These are phyloP conservation scores for Oleoguttula mirabilis DNA, from an alignment of 495 filamentous ascomycete species.

Conservation along the genomic window DNA sequence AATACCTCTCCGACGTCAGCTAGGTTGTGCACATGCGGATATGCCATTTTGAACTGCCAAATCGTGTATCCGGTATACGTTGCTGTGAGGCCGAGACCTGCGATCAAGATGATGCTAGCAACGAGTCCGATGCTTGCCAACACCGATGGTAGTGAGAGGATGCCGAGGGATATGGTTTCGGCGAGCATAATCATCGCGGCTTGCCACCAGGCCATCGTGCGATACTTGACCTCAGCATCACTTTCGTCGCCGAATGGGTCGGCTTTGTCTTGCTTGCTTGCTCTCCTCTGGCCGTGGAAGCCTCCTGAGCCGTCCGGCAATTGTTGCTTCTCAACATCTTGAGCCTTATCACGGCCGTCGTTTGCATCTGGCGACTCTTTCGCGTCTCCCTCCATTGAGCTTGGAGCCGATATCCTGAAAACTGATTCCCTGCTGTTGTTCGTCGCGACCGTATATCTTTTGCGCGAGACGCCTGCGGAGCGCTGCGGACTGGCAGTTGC, in stretches of 20 bases:
- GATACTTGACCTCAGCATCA: slow-evolving; percentile 6
- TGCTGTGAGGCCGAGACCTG: slow-evolving; percentile 51
- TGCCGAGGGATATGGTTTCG: slow-evolving; percentile 31
- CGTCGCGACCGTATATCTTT: too few relatives aligned
- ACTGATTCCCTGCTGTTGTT: too few relatives aligned
- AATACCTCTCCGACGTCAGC: slow-evolving; percentile 60
- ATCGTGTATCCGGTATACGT: slow-evolving; percentile 70
- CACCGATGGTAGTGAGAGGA: slow-evolving; percentile 25
- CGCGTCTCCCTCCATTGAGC: too few relatives aligned
- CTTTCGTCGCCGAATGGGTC: slow-evolving; percentile 7
- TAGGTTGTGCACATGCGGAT: slow-evolving; percentile 59
- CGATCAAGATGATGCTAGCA: slow-evolving; percentile 43
- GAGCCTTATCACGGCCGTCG: too few relatives aligned
- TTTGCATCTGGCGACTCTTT: too few relatives aligned
- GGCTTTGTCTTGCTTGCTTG: neutral
- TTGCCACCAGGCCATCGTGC: slow-evolving; percentile 14
- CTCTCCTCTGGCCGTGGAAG: neutral
- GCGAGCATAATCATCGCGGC: slow-evolving; percentile 31
- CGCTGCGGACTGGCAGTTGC: too few relatives aligned
- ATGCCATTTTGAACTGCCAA: slow-evolving; percentile 61
- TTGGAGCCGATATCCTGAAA: too few relatives aligned
- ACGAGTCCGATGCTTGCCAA: slow-evolving; percentile 26
- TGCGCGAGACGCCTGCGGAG: too few relatives aligned
- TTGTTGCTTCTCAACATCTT: neutral
- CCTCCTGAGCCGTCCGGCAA: neutral